A percentile compares a stretch with the other conserved stretches of the same genome.
Evolutionary conservation across 2,329 filamentous ascomycete genomes (phyloP).

Genomic region (Daldinia sp.): DNA sequence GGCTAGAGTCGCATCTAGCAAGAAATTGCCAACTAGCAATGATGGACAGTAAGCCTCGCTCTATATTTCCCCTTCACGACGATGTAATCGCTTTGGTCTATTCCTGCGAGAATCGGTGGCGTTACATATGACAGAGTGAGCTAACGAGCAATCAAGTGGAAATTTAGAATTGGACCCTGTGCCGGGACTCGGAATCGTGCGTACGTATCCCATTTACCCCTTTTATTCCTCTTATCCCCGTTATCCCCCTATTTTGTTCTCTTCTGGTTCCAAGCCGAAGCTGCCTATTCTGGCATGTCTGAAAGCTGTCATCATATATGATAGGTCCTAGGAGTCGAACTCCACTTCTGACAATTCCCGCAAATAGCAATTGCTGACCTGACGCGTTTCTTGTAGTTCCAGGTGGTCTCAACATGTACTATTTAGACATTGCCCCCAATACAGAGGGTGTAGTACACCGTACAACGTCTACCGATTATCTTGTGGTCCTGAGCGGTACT

Average conservation of each 20-base stretch:
- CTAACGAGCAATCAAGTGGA: constrained; percentile 33
- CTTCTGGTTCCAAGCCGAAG: not conserved
- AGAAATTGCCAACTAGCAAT: constrained; percentile 40
- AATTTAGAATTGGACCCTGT: constrained; percentile 41
- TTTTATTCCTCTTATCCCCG: not conserved
- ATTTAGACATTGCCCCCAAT: constrained; percentile 44
- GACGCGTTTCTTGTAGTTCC: constrained; percentile 36
- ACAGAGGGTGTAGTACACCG: constrained; percentile 45
- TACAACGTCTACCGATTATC: constrained; percentile 47
- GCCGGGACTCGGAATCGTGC: constrained; percentile 45
- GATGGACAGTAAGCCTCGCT: constrained; percentile 41
- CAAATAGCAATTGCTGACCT: constrained; percentile 24
- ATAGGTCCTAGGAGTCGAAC: not conserved
- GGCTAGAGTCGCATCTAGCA: constrained; percentile 39
- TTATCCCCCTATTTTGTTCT: not conserved
- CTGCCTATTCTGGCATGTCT: constrained; percentile 1
- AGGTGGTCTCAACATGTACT: constrained; percentile 45
- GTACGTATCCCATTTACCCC: constrained; percentile 11
- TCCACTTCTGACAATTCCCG: constrained; percentile 17
- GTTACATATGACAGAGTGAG: not conserved
- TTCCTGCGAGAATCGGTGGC: not conserved
- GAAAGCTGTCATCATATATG: not conserved
- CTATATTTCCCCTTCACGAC: constrained; percentile 1
- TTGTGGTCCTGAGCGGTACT: constrained; percentile 43
- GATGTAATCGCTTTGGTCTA: not conserved